Percentiles rank a stretch among this genome's conserved stretches.
phyloP scores from a whole-genome alignment of 495 filamentous ascomycete genomes.

The Neurospora sp. region DNA sequence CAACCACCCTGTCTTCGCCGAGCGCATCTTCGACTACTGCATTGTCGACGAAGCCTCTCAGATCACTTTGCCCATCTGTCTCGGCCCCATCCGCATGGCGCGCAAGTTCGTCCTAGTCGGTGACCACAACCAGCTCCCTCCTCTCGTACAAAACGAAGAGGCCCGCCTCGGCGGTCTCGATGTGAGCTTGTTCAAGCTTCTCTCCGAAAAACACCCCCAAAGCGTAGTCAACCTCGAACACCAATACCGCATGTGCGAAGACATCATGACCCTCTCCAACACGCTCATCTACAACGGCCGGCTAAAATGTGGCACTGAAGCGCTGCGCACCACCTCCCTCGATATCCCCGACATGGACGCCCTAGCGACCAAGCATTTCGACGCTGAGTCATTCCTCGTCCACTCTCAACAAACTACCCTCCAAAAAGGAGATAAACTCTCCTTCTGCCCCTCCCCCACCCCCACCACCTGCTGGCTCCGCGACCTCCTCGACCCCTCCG shows the following conservation, averaged over 20 bases:
- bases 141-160: constrained; percentile 84
- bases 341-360: constrained; percentile 40
- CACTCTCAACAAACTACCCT: constrained; percentile 3
- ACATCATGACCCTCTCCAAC: constrained; percentile 91
- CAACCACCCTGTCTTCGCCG: constrained; percentile 76
- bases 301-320: constrained; percentile 76
- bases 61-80: constrained; percentile 87
- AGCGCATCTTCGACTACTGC: constrained; percentile 91
- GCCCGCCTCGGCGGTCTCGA: constrained; percentile 82
- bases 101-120: constrained; percentile 91
- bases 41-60: constrained; percentile 98
- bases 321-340: constrained; percentile 59
- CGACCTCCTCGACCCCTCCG: constrained; percentile 56
- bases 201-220: constrained; percentile 77
- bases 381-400: constrained; percentile 27
- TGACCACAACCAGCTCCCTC: constrained; percentile 91
- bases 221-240: constrained; percentile 87
- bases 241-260: constrained; percentile 96
- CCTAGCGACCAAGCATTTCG: constrained; percentile 47
- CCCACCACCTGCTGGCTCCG: constrained; percentile 67
- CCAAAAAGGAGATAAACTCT: constrained; percentile 1
- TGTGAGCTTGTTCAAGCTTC: constrained; percentile 82
- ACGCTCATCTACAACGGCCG: constrained; percentile 82
- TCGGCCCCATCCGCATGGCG: constrained; percentile 89
- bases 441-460: constrained; percentile 43